Evolutionary conservation across 192 early-diverging fungal genomes (phyloP).

Genomic region (Podila clonocystis): DNA sequence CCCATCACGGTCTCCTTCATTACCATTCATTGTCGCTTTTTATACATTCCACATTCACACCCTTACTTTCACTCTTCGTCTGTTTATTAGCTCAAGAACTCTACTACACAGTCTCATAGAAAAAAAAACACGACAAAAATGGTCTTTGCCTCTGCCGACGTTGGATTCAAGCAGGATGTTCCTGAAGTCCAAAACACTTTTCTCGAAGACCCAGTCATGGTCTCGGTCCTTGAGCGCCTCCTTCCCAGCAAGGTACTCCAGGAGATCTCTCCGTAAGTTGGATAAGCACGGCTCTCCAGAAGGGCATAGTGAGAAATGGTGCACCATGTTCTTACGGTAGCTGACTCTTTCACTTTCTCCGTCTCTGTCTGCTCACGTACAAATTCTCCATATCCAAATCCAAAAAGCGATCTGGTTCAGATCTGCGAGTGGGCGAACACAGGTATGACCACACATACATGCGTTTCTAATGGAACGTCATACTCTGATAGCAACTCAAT

Average conservation of each 20-base stretch:
- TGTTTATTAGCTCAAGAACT: too few relatives aligned
- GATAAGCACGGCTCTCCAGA: slow-evolving; percentile 1
- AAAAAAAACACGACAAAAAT: slow-evolving; percentile 1
- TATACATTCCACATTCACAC: not conserved
- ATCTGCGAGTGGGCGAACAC: slow-evolving; percentile 46
- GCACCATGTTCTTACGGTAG: not conserved
- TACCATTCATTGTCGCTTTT: not conserved
- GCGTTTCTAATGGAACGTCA: not conserved
- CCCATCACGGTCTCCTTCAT: not conserved
- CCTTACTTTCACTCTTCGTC: too few relatives aligned
- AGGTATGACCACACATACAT: slow-evolving; percentile 11
- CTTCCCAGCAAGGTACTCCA: slow-evolving; percentile 52
- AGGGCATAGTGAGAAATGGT: not conserved
- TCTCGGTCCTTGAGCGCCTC: slow-evolving; percentile 58
- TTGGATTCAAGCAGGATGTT: slow-evolving; percentile 46
- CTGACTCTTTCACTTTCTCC: not conserved
- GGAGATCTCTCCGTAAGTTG: slow-evolving; percentile 59
- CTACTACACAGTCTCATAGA: not conserved
- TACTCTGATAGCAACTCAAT: too few relatives aligned
- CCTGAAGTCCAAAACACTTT: slow-evolving; percentile 31
- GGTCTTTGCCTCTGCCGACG: slow-evolving; percentile 41
- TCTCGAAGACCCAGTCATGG: slow-evolving; percentile 57
- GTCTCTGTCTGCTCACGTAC: too few relatives aligned
- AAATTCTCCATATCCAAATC: too few relatives aligned
- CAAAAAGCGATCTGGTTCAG: slow-evolving; percentile 27